phyloP scores from a whole-genome alignment of 768 basidiomycete species.

The Leccinellum albellum region DNA sequence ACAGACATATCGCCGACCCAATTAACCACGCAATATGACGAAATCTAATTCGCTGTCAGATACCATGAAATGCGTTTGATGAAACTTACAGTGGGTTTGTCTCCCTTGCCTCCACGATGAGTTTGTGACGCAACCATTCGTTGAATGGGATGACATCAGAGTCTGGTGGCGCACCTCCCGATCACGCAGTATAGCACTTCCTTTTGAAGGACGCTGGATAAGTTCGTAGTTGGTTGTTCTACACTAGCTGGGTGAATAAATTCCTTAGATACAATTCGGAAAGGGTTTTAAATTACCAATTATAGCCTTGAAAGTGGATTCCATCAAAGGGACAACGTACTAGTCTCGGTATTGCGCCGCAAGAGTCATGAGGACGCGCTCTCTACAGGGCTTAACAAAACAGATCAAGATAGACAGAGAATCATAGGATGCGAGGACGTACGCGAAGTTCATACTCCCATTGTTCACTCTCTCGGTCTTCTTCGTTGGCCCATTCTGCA shows the following conservation, averaged over 20 bases:
- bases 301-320: constrained; percentile 54
- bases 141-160: constrained; percentile 67
- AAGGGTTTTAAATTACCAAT: constrained; percentile 48
- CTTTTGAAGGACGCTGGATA: constrained; percentile 66
- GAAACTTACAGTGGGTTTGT: constrained; percentile 52
- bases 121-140: constrained; percentile 61
- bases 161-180: constrained; percentile 69
- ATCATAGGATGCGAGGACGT: constrained; percentile 24
- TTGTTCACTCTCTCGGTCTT: constrained; percentile 85
- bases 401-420: neutral
- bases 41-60: constrained; percentile 47
- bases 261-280: neutral
- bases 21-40: constrained; percentile 94
- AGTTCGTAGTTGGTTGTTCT: constrained; percentile 48
- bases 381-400: constrained; percentile 84
- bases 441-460: constrained; percentile 95
- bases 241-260: neutral
- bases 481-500: constrained; percentile 90
- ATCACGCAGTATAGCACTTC: constrained; percentile 88
- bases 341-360: constrained; percentile 64
- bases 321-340: constrained; percentile 67
- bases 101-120: constrained; percentile 56
- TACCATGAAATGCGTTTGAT: neutral
- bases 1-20: constrained; percentile 69
- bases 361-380: constrained; percentile 84